A percentile compares a stretch with the other conserved stretches of the same genome.
Conservation (phyloP, 306 rosid species). For the Cyamopsis tetragonoloba region DNA sequence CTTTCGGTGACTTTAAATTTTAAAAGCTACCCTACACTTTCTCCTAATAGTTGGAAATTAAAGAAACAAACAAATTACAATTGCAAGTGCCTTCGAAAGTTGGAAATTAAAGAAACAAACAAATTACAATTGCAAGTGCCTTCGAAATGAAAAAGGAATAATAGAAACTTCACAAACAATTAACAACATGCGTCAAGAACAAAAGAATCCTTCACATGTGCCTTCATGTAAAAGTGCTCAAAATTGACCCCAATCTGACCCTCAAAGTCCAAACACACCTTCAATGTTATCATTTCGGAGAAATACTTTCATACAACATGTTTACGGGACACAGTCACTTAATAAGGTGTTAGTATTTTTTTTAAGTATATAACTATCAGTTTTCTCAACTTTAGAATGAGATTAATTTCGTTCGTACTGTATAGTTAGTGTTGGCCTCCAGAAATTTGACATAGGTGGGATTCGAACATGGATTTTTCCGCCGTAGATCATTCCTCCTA, state of each 20-base stretch:
- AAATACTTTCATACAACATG: too few relatives aligned
- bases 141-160: constrained; percentile 2
- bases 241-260: constrained; percentile 7
- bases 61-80: not conserved
- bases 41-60: constrained; percentile 3
- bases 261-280: not conserved
- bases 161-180: constrained; percentile 17
- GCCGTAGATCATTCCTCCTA: too few relatives aligned
- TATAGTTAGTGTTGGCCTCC: too few relatives aligned
- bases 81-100: not conserved
- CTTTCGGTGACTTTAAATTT: constrained; percentile 11
- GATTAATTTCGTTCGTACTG: too few relatives aligned
- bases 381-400: too few relatives aligned
- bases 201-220: constrained; percentile 26
- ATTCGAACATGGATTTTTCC: too few relatives aligned
- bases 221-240: not conserved
- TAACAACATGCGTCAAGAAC: constrained; percentile 8
- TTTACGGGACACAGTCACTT: too few relatives aligned
- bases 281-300: not conserved
- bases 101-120: not conserved
- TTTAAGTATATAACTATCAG: too few relatives aligned
- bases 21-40: constrained; percentile 19
- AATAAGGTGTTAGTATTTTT: too few relatives aligned
- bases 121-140: constrained; percentile 1
- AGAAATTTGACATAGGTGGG: too few relatives aligned